A percentile compares a stretch with the other conserved stretches of the same genome.
Evolutionary conservation across 1,284 basidiomycete species (phyloP).

Genomic region (Afroboletus lepidellus): DNA sequence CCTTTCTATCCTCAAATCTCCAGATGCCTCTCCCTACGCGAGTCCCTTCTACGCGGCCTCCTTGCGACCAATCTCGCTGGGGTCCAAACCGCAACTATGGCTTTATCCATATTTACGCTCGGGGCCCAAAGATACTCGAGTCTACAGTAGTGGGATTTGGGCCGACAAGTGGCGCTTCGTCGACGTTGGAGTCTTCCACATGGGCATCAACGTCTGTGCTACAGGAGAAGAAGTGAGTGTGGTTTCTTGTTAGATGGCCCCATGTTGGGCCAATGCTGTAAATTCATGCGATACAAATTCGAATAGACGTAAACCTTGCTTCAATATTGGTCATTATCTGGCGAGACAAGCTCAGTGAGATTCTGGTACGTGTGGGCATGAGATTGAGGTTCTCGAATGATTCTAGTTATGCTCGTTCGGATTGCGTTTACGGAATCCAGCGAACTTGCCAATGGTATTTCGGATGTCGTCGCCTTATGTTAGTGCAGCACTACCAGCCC

Average conservation of each 20-base stretch:
- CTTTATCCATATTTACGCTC: conserved; percentile 73
- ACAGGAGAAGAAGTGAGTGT: conserved; percentile 61
- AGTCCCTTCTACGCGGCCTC: conserved; percentile 67
- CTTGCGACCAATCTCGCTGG: conserved; percentile 74
- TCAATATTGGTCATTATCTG: conserved; percentile 85
- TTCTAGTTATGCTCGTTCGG: conserved; percentile 84
- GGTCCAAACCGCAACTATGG: conserved; percentile 85
- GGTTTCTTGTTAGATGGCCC: conserved; percentile 4
- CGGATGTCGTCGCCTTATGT: conserved; percentile 78
- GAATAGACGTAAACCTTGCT: conserved; percentile 68
- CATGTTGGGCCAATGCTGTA: background rate
- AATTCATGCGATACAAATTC: conserved; percentile 15
- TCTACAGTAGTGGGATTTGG: conserved; percentile 29
- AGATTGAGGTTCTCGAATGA: conserved; percentile 78
- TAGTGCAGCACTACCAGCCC: conserved; percentile 84
- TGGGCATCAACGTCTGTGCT: conserved; percentile 86
- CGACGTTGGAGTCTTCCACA: conserved; percentile 84
- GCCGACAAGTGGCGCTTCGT: conserved; percentile 56
- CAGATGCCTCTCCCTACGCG: conserved; percentile 72
- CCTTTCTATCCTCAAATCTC: conserved; percentile 89
- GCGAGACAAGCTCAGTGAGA: conserved; percentile 84
- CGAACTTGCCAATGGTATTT: conserved; percentile 71
- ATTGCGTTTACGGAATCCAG: conserved; percentile 80
- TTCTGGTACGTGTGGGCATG: conserved; percentile 66
- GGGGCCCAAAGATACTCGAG: conserved; percentile 82